Evolutionary conservation across 1,284 basidiomycete genomes (phyloP).

Genomic region (Kalmanozyma brasiliensis): DNA sequence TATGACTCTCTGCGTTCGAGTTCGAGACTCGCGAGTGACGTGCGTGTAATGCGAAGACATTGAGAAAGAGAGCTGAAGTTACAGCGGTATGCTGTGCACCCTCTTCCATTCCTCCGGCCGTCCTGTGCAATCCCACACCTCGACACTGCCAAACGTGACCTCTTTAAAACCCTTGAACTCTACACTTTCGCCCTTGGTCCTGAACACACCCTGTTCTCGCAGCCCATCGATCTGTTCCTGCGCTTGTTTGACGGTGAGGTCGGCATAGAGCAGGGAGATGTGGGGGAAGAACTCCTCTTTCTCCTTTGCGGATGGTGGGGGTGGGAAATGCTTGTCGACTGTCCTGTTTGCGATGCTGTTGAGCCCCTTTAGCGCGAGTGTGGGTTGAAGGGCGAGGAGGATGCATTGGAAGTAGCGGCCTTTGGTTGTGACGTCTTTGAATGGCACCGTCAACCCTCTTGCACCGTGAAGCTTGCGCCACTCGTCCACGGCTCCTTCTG

Average conservation of each 20-base stretch:
- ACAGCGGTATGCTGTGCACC: constrained; percentile 17
- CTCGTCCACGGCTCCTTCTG: neutral
- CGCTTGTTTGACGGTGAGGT: constrained; percentile 18
- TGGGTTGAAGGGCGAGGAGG: constrained; percentile 13
- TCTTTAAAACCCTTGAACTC: constrained; percentile 4
- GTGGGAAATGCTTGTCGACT: constrained; percentile 9
- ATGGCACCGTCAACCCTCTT: neutral
- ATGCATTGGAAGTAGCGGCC: constrained; percentile 37
- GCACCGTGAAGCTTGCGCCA: neutral
- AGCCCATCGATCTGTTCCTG: constrained; percentile 17
- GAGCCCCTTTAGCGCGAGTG: constrained; percentile 3
- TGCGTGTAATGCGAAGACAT: constrained; percentile 1
- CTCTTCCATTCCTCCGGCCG: constrained; percentile 22
- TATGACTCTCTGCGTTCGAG: no score
- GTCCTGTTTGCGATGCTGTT: constrained; percentile 8
- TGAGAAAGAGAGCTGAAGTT: neutral
- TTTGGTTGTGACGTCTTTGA: constrained; percentile 20
- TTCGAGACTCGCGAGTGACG: no score
- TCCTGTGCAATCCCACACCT: constrained; percentile 35
- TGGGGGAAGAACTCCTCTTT: constrained; percentile 29
- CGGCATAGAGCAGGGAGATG: constrained; percentile 44
- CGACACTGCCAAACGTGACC: constrained; percentile 12
- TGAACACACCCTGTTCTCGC: constrained; percentile 3
- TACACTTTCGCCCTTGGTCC: neutral
- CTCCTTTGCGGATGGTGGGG: neutral